Conservation (phyloP, 352 stramenopile genomes). For the Pythium periplocum region DNA sequence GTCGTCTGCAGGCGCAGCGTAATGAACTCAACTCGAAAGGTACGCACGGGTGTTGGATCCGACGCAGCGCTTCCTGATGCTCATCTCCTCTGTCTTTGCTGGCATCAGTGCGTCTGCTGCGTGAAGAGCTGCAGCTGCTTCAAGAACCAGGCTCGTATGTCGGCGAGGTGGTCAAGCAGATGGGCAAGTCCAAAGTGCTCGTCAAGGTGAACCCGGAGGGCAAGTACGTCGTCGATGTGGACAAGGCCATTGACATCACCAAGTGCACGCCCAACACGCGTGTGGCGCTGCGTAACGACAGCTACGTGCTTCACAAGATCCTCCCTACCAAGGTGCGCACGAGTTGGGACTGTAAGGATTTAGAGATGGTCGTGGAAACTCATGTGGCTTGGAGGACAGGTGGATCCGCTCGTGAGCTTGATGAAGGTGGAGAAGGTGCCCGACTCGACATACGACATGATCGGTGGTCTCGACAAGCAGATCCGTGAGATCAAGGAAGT, state of each 20-base stretch:
- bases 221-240: conserved; percentile 99
- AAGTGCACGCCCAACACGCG: conserved; percentile 98
- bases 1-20: conserved; percentile 97
- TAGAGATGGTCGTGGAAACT: conserved; percentile 11
- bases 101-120: conserved; percentile 90
- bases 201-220: conserved; percentile 99
- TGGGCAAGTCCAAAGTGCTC: conserved; percentile 99
- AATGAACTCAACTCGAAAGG: conserved; percentile 99
- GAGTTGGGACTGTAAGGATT: conserved; percentile 12
- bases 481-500: conserved; percentile 99
- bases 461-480: conserved; percentile 99
- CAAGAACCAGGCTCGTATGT: conserved; percentile 98
- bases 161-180: conserved; percentile 99
- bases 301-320: conserved; percentile 99
- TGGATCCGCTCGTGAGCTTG: conserved; percentile 90
- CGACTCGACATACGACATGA: conserved; percentile 99
- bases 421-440: conserved; percentile 99
- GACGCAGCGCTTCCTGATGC: too few species aligned
- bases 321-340: conserved; percentile 92
- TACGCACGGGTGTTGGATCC: conserved; percentile 20
- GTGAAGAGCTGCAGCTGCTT: conserved; percentile 98
- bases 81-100: too few species aligned
- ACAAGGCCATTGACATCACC: conserved; percentile 95
- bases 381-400: conserved; percentile 8
- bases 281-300: conserved; percentile 98